Evolutionary conservation across 768 basidiomycete genomes (phyloP).

Genomic region (Tephrocybe sp.): DNA sequence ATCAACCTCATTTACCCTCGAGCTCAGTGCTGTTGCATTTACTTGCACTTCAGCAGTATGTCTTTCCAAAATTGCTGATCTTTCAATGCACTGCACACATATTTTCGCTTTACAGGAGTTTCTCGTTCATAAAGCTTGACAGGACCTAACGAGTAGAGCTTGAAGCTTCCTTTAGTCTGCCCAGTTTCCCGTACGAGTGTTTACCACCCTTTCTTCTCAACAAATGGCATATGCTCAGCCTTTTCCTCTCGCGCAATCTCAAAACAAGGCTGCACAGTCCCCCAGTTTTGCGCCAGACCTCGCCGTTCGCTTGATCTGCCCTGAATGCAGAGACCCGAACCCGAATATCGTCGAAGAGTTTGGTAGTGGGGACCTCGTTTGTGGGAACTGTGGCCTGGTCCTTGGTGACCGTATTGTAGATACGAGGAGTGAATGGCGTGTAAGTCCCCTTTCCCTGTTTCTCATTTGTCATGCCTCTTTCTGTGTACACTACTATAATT

Average conservation of each 20-base stretch:
- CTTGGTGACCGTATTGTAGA: constrained; percentile 96
- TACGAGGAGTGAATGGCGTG: constrained; percentile 97
- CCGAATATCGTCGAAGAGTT: constrained; percentile 98
- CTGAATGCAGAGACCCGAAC: constrained; percentile 91
- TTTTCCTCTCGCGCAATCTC: constrained; percentile 72
- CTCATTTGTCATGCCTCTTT: constrained; percentile 10
- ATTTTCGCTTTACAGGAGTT: constrained; percentile 15
- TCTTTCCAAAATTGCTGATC: constrained; percentile 14
- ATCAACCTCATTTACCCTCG: background rate
- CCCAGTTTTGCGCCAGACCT: constrained; percentile 77
- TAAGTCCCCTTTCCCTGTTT: constrained; percentile 44
- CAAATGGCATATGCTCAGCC: constrained; percentile 75
- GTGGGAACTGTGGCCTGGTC: constrained; percentile 90
- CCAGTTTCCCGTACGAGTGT: constrained; percentile 21
- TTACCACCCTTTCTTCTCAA: constrained; percentile 24
- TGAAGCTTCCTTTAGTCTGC: background rate
- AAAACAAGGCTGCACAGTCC: constrained; percentile 51
- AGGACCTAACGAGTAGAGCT: constrained; percentile 6
- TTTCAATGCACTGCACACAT: constrained; percentile 12
- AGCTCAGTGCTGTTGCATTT: constrained; percentile 6
- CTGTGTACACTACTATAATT: constrained; percentile 15
- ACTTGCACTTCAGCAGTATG: constrained; percentile 13
- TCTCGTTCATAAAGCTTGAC: background rate
- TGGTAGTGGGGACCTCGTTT: constrained; percentile 95
- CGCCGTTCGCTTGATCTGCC: constrained; percentile 88